Evolutionary conservation across 2,329 filamentous ascomycete species (phyloP).

Genomic region (Lachnellula arida): DNA sequence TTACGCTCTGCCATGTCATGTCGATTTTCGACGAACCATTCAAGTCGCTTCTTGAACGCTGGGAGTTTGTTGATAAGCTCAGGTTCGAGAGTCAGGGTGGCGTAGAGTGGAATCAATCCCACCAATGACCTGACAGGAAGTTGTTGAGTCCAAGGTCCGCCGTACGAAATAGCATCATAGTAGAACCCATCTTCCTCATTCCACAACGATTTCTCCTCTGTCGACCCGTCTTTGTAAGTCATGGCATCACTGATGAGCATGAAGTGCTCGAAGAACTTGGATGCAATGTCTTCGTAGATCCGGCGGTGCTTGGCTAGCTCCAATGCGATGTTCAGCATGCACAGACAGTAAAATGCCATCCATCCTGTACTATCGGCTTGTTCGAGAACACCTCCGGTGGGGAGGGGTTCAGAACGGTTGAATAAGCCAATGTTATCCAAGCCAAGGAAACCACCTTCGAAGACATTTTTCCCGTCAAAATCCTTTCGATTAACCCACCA

Average conservation of each 20-base stretch:
- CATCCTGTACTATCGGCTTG: conserved; percentile 97
- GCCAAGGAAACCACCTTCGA: conserved; percentile 92
- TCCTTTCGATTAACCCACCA: conserved; percentile 99
- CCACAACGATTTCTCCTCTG: conserved; percentile 81
- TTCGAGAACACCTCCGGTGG: conserved; percentile 88
- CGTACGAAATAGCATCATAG: conserved; percentile 97
- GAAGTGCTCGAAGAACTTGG: conserved; percentile 98
- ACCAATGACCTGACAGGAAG: conserved; percentile 89
- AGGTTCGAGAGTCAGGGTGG: conserved; percentile 86
- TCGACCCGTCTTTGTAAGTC: conserved; percentile 70
- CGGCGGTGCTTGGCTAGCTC: conserved; percentile 93
- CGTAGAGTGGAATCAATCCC: conserved; percentile 88
- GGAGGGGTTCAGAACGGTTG: conserved; percentile 91
- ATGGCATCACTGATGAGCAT: conserved; percentile 97
- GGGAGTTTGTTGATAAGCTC: conserved; percentile 90
- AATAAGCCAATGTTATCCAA: conserved; percentile 97
- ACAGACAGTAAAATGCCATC: conserved; percentile 98
- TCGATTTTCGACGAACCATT: conserved; percentile 91
- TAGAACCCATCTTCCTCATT: conserved; percentile 97
- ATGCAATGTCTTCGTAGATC: conserved; percentile 94
- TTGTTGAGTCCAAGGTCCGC: conserved; percentile 88
- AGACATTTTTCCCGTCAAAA: conserved; percentile 90
- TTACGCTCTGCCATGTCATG: conserved; percentile 86
- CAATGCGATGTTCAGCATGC: conserved; percentile 94
- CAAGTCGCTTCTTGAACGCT: conserved; percentile 84